Evolutionary conservation across 192 early-diverging fungal species (phyloP).

Genomic region (Rhizophagus clarus): DNA sequence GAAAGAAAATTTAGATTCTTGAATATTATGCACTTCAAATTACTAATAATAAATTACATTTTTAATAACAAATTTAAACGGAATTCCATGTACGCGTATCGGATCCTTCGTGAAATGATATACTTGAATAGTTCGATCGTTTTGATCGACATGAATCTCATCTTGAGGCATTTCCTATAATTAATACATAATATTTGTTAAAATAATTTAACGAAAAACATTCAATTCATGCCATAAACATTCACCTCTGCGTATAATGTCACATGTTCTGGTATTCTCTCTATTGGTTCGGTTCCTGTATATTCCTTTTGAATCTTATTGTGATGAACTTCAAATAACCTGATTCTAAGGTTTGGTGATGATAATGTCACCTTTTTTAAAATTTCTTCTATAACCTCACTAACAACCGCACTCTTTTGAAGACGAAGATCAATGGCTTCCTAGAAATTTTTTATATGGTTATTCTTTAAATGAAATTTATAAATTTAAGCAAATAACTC

Average conservation of each 20-base stretch:
- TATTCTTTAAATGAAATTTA: too few relatives aligned
- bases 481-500: not conserved
- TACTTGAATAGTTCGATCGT: too few relatives aligned
- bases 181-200: not conserved
- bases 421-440: constrained; percentile 64
- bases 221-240: not conserved
- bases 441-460: too few relatives aligned
- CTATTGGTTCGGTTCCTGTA: constrained; percentile 49
- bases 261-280: constrained; percentile 42
- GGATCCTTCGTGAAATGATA: constrained; percentile 72
- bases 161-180: constrained; percentile 51
- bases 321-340: constrained; percentile 58
- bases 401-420: constrained; percentile 59
- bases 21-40: not conserved
- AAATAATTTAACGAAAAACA: too few relatives aligned
- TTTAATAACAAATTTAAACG: constrained; percentile 77
- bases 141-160: too few relatives aligned
- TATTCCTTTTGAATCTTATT: constrained; percentile 54
- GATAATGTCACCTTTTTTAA: constrained; percentile 51
- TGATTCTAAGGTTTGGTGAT: constrained; percentile 49
- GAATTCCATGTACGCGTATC: constrained; percentile 71
- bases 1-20: too few relatives aligned
- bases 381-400: constrained; percentile 53
- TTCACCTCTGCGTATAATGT: constrained; percentile 63
- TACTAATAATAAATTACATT: constrained; percentile 32